Percentiles rank a stretch among this genome's conserved stretches.
Conservation (phyloP, 371 early-diverging fungal species). For the Rhizopus arrhizus region DNA sequence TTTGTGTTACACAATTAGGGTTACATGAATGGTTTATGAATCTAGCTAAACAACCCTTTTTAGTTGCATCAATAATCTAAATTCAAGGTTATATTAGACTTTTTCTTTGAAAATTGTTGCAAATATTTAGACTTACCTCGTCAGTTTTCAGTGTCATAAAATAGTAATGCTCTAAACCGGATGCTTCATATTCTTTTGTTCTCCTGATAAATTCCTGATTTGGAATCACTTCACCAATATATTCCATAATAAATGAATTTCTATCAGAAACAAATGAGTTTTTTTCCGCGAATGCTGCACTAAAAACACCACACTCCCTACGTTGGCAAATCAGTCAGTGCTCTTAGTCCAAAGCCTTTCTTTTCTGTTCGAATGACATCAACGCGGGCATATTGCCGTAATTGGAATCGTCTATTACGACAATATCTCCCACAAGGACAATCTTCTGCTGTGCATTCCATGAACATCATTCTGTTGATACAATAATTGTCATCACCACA, state of each 20-base stretch:
- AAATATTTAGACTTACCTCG: constrained; percentile 58
- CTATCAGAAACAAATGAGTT: constrained; percentile 19
- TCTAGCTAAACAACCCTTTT: constrained; percentile 85
- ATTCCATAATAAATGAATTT: constrained; percentile 91
- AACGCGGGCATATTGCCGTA: constrained; percentile 79
- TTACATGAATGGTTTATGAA: constrained; percentile 94
- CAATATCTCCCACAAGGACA: constrained; percentile 92
- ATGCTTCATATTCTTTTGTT: constrained; percentile 74
- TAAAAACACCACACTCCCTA: constrained; percentile 33
- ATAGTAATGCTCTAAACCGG: constrained; percentile 91
- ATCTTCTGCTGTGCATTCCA: constrained; percentile 88
- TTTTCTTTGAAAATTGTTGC: background rate
- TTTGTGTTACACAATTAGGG: constrained; percentile 87
- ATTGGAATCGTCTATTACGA: constrained; percentile 88
- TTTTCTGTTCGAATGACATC: constrained; percentile 85
- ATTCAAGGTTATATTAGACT: background rate
- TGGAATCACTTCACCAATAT: constrained; percentile 93
- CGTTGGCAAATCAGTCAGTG: constrained; percentile 66
- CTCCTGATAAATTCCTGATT: constrained; percentile 78
- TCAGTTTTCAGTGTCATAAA: constrained; percentile 93
- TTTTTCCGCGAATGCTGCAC: background rate
- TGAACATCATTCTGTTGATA: constrained; percentile 90
- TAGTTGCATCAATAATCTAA: constrained; percentile 92
- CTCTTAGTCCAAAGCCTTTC: constrained; percentile 92
- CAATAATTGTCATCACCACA: constrained; percentile 89